A percentile compares a stretch with the other conserved stretches of the same genome.
Conservation (phyloP, 2,329 filamentous ascomycete species). For the Apiospora arundinis region DNA sequence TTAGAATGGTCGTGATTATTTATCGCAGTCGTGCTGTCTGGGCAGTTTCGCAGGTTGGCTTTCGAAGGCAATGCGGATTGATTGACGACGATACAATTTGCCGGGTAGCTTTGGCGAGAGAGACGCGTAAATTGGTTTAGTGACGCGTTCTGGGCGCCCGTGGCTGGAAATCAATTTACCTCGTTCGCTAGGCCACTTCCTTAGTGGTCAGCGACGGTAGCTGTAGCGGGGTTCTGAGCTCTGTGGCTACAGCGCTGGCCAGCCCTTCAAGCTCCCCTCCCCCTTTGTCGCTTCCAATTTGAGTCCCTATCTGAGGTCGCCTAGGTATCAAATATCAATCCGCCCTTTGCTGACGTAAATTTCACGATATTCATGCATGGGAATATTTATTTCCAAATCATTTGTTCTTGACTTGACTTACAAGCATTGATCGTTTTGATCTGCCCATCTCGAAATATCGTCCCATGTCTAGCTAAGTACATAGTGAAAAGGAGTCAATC, state of each 20-base stretch:
- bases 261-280: neutral
- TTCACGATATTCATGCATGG: too few relatives aligned
- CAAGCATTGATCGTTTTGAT: too few relatives aligned
- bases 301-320: too few relatives aligned
- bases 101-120: constrained; percentile 1
- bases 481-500: too few relatives aligned
- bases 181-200: neutral
- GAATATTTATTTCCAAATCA: too few relatives aligned
- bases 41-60: too few relatives aligned
- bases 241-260: neutral
- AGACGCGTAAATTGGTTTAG: constrained; percentile 40
- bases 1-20: neutral
- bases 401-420: too few relatives aligned
- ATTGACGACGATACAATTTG: neutral
- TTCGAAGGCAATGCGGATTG: neutral
- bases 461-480: too few relatives aligned
- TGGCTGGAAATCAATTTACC: constrained; percentile 10
- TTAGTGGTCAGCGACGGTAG: neutral
- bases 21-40: neutral
- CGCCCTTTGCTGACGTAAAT: too few relatives aligned
- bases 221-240: neutral
- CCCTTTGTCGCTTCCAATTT: too few relatives aligned
- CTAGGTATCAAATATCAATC: too few relatives aligned
- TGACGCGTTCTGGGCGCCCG: constrained; percentile 32
- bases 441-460: too few relatives aligned